phyloP scores from a whole-genome alignment of 2,329 filamentous ascomycete genomes.

The Catunica adiposa region DNA sequence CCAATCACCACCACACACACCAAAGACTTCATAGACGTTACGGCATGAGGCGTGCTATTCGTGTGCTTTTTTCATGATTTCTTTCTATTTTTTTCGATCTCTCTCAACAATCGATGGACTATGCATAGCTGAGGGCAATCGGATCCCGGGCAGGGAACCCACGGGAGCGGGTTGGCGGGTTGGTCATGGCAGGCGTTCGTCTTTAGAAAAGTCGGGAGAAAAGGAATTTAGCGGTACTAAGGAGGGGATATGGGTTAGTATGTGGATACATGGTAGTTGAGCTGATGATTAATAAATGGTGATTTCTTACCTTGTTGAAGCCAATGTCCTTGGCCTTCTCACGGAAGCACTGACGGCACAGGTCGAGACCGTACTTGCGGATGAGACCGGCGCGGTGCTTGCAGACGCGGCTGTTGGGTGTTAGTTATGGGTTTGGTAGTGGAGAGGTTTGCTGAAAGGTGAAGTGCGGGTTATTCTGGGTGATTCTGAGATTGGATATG shows the following conservation, averaged over 20 bases:
- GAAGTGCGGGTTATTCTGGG: too few relatives aligned
- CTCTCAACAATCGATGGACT: constrained; percentile 13
- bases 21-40: not conserved
- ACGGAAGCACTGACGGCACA: constrained; percentile 66
- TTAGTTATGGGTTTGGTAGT: constrained; percentile 4
- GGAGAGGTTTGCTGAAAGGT: not conserved
- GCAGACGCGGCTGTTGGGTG: constrained; percentile 42
- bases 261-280: not conserved
- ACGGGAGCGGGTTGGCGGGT: constrained; percentile 5
- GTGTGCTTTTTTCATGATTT: constrained; percentile 13
- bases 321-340: constrained; percentile 58
- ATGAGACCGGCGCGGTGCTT: constrained; percentile 97
- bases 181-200: constrained; percentile 14
- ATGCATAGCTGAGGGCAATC: constrained; percentile 14
- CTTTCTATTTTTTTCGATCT: constrained; percentile 14
- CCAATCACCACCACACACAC: not conserved
- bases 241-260: constrained; percentile 6
- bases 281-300: too few relatives aligned
- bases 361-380: constrained; percentile 97
- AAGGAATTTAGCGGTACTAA: constrained; percentile 15
- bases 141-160: constrained; percentile 3
- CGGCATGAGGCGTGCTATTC: not conserved
- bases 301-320: constrained; percentile 45
- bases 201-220: constrained; percentile 14
- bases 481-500: too few relatives aligned